These are phyloP conservation scores for Hymenoscyphus repandus DNA, from an alignment of 2,329 filamentous ascomycete species.

Conservation along the genomic window DNA sequence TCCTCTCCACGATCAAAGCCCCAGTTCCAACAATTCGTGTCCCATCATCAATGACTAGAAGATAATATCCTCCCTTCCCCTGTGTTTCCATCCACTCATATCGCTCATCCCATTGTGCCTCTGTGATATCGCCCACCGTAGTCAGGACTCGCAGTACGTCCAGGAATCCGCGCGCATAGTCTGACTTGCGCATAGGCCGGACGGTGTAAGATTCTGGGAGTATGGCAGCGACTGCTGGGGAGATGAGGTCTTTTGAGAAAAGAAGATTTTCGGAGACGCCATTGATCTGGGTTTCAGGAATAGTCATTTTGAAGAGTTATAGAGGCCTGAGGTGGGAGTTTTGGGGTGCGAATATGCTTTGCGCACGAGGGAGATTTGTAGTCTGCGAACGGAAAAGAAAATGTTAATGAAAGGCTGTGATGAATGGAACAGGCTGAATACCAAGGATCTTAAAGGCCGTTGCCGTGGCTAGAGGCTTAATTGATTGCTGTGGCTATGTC, in stretches of 20 bases:
- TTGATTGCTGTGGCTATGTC: too few relatives aligned
- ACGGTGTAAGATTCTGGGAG: constrained; percentile 80
- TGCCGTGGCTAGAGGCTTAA: too few relatives aligned
- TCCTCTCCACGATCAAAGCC: constrained; percentile 84
- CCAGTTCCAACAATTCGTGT: constrained; percentile 79
- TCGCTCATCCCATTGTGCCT: constrained; percentile 69
- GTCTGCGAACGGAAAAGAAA: too few relatives aligned
- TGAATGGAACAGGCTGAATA: too few relatives aligned
- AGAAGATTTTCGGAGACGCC: constrained; percentile 50
- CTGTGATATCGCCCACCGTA: constrained; percentile 80
- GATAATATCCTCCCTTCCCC: constrained; percentile 69
- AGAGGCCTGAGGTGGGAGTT: background rate
- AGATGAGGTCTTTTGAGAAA: constrained; percentile 74
- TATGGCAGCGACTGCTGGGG: constrained; percentile 62
- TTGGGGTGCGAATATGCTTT: background rate
- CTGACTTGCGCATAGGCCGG: constrained; percentile 70
- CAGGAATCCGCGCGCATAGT: constrained; percentile 80
- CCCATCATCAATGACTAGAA: constrained; percentile 73
- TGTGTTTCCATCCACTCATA: constrained; percentile 73
- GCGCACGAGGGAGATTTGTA: background rate
- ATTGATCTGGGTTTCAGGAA: constrained; percentile 4
- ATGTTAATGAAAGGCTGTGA: too few relatives aligned
- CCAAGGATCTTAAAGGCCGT: too few relatives aligned
- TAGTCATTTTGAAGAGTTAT: background rate
- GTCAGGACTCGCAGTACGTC: constrained; percentile 89